Percentiles rank a stretch among this genome's conserved stretches.
These are phyloP conservation scores for Penicillium fuscoglaucum DNA, from an alignment of 2,329 filamentous ascomycete species.

Conservation along the genomic window DNA sequence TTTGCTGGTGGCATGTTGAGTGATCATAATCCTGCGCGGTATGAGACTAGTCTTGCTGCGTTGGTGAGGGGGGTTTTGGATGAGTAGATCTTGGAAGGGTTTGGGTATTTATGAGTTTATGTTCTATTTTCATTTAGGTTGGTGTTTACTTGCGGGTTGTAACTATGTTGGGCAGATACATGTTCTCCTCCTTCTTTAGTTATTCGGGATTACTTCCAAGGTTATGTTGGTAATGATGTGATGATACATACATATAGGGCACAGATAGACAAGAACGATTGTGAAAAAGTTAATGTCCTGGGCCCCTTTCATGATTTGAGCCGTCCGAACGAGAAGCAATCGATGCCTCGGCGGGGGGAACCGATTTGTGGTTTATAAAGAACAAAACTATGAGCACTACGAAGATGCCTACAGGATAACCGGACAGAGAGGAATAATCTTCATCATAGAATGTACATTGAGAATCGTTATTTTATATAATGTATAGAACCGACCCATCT, in stretches of 20 bases:
- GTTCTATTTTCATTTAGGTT: neutral
- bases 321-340: neutral
- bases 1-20: conserved; percentile 73
- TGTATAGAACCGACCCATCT: conserved; percentile 14
- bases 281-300: neutral
- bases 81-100: conserved; percentile 27
- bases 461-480: conserved; percentile 18
- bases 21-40: conserved; percentile 73
- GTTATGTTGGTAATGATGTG: neutral
- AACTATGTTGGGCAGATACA: neutral
- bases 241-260: neutral
- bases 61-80: conserved; percentile 52
- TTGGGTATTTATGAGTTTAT: neutral
- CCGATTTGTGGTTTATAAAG: neutral
- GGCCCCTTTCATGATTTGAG: neutral
- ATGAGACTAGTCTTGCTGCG: conserved; percentile 67
- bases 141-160: neutral
- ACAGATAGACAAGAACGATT: neutral
- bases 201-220: neutral
- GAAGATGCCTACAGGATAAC: neutral
- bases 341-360: neutral
- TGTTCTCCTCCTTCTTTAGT: too few species aligned
- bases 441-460: conserved; percentile 22
- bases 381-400: too few species aligned
- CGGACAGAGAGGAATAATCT: neutral